Evolutionary conservation across 2,329 filamentous ascomycete genomes (phyloP), one percentile per base, ranked within the genome.

Genomic region (Ophiostoma himal-ulmi): DNA sequence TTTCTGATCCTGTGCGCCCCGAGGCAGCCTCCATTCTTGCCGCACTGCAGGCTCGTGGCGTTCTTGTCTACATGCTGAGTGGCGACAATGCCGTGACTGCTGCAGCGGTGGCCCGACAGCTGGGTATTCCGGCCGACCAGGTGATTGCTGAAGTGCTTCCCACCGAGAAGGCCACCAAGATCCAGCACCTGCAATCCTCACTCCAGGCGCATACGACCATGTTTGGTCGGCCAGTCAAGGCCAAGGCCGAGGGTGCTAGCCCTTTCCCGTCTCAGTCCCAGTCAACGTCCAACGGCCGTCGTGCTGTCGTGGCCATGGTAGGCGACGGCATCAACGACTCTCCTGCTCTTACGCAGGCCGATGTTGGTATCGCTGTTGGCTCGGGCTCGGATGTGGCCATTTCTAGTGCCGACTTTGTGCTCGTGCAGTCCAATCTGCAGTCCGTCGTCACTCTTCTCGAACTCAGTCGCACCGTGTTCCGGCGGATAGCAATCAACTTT

Each of bases 311-410:
- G 5, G 93, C 91, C 75, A 96, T 96, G 87, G 89, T 95, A 5
- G 93, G 93, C 70, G 93, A 96, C 77, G 93, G 93, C 74, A 93
- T 95, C 81, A 96, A 96, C 79, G 93, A 96, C 81, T 89, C 91
- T 0, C 92, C 93, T 0, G 93, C 93, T 7, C 86, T 96, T 48
- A 87, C 90, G 5, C 88, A 87, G 26, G 91, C 93, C 20, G 93
- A 96, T 76, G 89, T 96, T 0, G 92, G 91, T 75, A 91, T 96
- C 73, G 92, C 93, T 70, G 90, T 96, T 76, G 92, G 91, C 4
- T 91, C 88, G 0, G 93, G 93, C 71, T 92, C 90, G 66, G 93
- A 96, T 78, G 89, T 96, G 39, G 93, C 93, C 65, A 89, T 96
- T 74, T 90, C 88, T 68, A 90, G 89, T 44, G 91, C 93, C 0